Evolutionary conservation across 345 rosid species (phyloP).

Genomic region (Ailanthus altissimus): DNA sequence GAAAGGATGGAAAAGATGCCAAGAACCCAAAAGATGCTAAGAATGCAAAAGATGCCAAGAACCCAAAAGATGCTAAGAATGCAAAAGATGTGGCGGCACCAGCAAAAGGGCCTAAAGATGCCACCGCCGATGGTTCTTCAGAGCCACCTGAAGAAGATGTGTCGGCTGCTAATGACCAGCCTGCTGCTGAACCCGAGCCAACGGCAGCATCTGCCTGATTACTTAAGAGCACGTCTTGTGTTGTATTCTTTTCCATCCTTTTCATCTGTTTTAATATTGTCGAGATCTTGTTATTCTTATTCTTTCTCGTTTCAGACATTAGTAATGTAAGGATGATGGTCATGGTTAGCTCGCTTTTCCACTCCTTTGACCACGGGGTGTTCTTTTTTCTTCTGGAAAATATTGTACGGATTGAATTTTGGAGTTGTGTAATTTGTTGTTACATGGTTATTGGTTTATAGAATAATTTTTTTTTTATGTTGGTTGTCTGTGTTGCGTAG

Average conservation of each 20-base stretch:
- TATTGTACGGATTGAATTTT: constrained; percentile 17
- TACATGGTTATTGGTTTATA: constrained; percentile 1
- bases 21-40: constrained; percentile 35
- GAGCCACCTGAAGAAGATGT: constrained; percentile 29
- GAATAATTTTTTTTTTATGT: neutral
- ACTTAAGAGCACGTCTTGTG: neutral
- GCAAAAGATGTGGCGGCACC: constrained; percentile 34
- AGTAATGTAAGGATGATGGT: neutral
- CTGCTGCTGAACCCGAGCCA: constrained; percentile 36
- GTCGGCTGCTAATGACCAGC: constrained; percentile 28
- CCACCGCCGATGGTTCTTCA: constrained; percentile 29
- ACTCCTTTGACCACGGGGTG: neutral
- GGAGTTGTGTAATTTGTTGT: neutral
- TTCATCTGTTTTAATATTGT: constrained; percentile 8
- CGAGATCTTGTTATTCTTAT: constrained; percentile 10
- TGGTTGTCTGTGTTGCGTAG: neutral
- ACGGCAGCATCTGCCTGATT: constrained; percentile 36
- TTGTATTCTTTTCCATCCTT: constrained; percentile 20
- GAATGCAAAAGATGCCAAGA: constrained; percentile 31
- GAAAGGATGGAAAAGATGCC: constrained; percentile 34
- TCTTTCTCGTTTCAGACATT: constrained; percentile 3
- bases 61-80: constrained; percentile 31
- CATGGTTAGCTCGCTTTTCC: neutral
- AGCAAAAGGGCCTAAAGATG: constrained; percentile 36
- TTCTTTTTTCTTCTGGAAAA: neutral